These are phyloP conservation scores for Metarhizium anisopliae DNA, from an alignment of 2,329 filamentous ascomycete genomes.

Conservation along the genomic window DNA sequence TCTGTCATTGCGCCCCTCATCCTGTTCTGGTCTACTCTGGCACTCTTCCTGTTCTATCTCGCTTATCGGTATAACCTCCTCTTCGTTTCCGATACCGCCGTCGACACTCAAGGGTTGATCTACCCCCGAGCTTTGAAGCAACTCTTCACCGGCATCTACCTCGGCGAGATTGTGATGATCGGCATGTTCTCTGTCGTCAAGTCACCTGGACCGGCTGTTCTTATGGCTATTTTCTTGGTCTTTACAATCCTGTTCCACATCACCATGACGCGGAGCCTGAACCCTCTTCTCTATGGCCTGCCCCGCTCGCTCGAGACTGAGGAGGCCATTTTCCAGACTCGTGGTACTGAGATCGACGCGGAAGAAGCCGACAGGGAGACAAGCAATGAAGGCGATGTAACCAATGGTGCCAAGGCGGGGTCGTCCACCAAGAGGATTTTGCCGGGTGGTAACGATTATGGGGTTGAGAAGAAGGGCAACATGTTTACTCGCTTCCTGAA, in stretches of 20 bases:
- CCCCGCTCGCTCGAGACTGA: constrained; percentile 50
- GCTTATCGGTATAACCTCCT: constrained; percentile 83
- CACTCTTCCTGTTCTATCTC: constrained; percentile 70
- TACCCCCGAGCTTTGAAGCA: constrained; percentile 88
- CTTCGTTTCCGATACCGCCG: constrained; percentile 67
- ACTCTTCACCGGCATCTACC: constrained; percentile 70
- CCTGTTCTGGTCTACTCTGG: constrained; percentile 69
- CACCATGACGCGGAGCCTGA: constrained; percentile 58
- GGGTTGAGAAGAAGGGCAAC: constrained; percentile 37
- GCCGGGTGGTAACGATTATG: constrained; percentile 12
- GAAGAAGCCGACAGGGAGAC: constrained; percentile 11
- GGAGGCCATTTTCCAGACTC: constrained; percentile 28
- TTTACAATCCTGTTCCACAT: constrained; percentile 72
- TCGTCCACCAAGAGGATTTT: constrained; percentile 8
- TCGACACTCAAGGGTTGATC: constrained; percentile 82
- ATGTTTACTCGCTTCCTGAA: constrained; percentile 55
- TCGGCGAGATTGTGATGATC: constrained; percentile 70
- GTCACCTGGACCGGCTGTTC: constrained; percentile 58
- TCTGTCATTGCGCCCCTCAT: constrained; percentile 78
- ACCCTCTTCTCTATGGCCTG: constrained; percentile 62
- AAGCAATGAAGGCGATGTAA: constrained; percentile 2
- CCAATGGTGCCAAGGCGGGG: constrained; percentile 8
- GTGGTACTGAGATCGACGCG: constrained; percentile 12
- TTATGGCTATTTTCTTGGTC: constrained; percentile 68
- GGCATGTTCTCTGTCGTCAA: constrained; percentile 68